Evolutionary conservation across 345 rosid genomes (phyloP).

Genomic region (Camelina neglecta): DNA sequence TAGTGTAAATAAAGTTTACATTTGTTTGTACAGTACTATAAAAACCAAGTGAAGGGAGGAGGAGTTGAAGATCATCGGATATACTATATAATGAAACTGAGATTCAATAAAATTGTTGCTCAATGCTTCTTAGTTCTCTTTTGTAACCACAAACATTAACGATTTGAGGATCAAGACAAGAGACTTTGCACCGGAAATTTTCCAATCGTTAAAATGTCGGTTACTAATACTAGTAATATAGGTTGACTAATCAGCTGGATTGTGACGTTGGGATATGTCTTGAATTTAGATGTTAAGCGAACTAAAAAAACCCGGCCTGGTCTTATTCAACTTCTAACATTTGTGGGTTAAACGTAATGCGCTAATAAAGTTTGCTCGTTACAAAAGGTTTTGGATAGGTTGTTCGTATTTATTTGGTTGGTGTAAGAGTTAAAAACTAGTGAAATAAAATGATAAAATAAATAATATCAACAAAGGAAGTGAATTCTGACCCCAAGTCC

Average conservation of each 20-base stretch:
- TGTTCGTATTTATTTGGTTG: background rate
- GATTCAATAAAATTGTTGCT: slow-evolving; percentile 27
- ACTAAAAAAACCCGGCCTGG: background rate
- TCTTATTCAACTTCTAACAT: background rate
- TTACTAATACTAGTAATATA: background rate
- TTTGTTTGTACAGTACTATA: slow-evolving; percentile 29
- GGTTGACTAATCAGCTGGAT: background rate
- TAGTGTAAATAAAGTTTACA: slow-evolving; percentile 11
- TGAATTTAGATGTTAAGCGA: background rate
- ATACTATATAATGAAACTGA: slow-evolving; percentile 32
- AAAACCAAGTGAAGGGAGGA: slow-evolving; percentile 27
- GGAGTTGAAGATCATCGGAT: slow-evolving; percentile 23
- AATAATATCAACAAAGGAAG: background rate
- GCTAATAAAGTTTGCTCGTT: background rate
- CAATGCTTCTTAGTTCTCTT: slow-evolving; percentile 6
- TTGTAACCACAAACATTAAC: slow-evolving; percentile 22
- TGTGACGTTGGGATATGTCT: background rate
- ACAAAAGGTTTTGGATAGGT: background rate
- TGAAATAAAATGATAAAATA: background rate
- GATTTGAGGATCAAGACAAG: slow-evolving; percentile 23
- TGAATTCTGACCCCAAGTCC: background rate
- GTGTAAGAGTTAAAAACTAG: background rate
- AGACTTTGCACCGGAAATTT: slow-evolving; percentile 13
- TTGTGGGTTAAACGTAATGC: background rate
- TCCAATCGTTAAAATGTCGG: background rate